phyloP scores from a whole-genome alignment of 1,284 basidiomycete genomes.

The Irpex rosettiformis region DNA sequence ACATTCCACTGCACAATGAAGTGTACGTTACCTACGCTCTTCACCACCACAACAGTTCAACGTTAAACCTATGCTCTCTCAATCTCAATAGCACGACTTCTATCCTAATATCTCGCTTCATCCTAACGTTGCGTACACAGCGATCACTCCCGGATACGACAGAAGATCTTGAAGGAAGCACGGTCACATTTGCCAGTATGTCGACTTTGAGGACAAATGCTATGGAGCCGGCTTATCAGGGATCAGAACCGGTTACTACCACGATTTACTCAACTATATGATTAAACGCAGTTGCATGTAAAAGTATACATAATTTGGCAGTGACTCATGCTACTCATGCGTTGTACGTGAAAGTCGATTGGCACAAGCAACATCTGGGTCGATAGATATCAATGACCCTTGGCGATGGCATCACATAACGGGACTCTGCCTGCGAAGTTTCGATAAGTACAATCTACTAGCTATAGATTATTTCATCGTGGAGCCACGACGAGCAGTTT shows the following conservation, averaged over 20 bases:
- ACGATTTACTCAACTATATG: background rate
- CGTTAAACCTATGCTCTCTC: background rate
- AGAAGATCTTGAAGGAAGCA: background rate
- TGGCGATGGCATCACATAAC: too few relatives aligned
- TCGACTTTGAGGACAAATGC: background rate
- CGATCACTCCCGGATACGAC: background rate
- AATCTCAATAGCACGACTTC: background rate
- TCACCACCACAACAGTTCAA: background rate
- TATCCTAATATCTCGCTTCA: background rate
- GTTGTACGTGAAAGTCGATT: too few relatives aligned
- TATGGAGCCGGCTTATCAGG: background rate
- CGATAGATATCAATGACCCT: too few relatives aligned
- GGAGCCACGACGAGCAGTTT: too few relatives aligned
- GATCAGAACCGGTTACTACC: background rate
- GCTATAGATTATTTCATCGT: too few relatives aligned
- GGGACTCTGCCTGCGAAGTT: too few relatives aligned
- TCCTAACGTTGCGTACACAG: background rate
- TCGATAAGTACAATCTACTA: background rate
- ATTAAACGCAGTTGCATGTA: too few relatives aligned
- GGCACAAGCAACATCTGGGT: too few relatives aligned
- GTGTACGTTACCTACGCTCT: background rate
- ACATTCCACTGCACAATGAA: background rate
- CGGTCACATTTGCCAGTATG: background rate
- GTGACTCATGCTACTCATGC: too few relatives aligned
- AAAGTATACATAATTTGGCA: too few relatives aligned